Evolutionary conservation across 805 yeast genomes (phyloP).

Genomic region (Cyberlindnera misumaiensis): DNA sequence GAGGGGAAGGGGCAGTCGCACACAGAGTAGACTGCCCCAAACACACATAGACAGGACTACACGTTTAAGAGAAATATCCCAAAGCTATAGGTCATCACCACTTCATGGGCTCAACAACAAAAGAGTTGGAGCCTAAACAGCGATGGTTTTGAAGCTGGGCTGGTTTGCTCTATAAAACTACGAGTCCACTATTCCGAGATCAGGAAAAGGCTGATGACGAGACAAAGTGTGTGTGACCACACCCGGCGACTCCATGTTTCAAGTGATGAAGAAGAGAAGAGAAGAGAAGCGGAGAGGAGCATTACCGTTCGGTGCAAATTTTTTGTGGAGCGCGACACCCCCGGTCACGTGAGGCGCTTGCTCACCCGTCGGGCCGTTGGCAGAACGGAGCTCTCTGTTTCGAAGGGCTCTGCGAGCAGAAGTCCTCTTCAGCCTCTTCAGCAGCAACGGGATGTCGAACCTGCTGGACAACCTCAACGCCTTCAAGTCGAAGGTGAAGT

Average conservation of each 20-base stretch:
- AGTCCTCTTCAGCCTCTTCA: too few relatives aligned
- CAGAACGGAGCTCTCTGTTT: too few relatives aligned
- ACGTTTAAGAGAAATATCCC: slow-evolving; percentile 45
- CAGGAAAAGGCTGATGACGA: not conserved
- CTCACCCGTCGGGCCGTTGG: too few relatives aligned
- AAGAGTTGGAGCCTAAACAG: slow-evolving; percentile 78
- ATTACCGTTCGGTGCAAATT: too few relatives aligned
- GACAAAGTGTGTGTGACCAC: slow-evolving; percentile 1
- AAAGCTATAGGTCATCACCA: slow-evolving; percentile 90
- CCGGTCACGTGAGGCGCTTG: too few relatives aligned
- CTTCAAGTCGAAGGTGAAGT: slow-evolving; percentile 53
- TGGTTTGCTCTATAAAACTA: slow-evolving; percentile 6
- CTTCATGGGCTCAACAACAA: slow-evolving; percentile 73
- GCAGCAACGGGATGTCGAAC: slow-evolving; percentile 20
- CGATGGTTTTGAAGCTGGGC: slow-evolving; percentile 84
- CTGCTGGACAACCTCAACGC: slow-evolving; percentile 55
- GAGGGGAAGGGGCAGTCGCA: too few relatives aligned
- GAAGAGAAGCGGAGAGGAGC: not conserved
- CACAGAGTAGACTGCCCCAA: not conserved
- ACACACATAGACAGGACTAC: not conserved
- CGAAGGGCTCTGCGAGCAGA: too few relatives aligned
- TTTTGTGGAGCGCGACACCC: not conserved
- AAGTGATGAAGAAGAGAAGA: not conserved
- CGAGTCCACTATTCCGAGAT: not conserved
- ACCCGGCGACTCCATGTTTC: slow-evolving; percentile 2